These are phyloP conservation scores for Cynanchum wilfordii DNA, from an alignment of 257 asterid genomes.

Conservation along the genomic window DNA sequence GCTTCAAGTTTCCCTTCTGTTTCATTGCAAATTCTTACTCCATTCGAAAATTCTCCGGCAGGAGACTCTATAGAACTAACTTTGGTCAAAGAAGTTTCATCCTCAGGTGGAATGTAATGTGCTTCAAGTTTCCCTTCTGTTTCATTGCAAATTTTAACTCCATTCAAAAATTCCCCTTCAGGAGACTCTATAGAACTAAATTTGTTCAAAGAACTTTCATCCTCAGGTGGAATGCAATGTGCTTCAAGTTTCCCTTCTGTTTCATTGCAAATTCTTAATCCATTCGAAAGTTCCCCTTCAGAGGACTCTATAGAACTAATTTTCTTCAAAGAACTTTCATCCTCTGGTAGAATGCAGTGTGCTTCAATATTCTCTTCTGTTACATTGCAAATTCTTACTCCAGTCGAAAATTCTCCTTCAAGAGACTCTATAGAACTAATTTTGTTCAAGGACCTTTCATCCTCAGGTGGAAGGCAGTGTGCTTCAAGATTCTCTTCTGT, in stretches of 20 bases:
- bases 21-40: constrained; percentile 40
- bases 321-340: constrained; percentile 25
- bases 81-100: constrained; percentile 25
- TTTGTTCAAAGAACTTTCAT: constrained; percentile 25
- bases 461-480: constrained; percentile 24
- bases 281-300: constrained; percentile 32
- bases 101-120: constrained; percentile 23
- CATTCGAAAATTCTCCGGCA: constrained; percentile 32
- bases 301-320: constrained; percentile 23
- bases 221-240: constrained; percentile 24
- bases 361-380: constrained; percentile 27
- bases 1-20: constrained; percentile 27
- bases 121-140: constrained; percentile 27
- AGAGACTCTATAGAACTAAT: constrained; percentile 23
- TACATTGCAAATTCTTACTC: constrained; percentile 40
- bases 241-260: constrained; percentile 27
- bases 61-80: constrained; percentile 23
- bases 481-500: constrained; percentile 27
- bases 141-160: constrained; percentile 40
- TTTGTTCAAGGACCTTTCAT: constrained; percentile 24
- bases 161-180: constrained; percentile 32
- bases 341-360: constrained; percentile 24
- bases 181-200: constrained; percentile 23
- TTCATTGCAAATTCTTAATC: constrained; percentile 39
- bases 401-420: constrained; percentile 32